Base-by-base conservation (phyloP, 1,284 basidiomycete genomes). In the Fomitopsis betulina region DNA sequence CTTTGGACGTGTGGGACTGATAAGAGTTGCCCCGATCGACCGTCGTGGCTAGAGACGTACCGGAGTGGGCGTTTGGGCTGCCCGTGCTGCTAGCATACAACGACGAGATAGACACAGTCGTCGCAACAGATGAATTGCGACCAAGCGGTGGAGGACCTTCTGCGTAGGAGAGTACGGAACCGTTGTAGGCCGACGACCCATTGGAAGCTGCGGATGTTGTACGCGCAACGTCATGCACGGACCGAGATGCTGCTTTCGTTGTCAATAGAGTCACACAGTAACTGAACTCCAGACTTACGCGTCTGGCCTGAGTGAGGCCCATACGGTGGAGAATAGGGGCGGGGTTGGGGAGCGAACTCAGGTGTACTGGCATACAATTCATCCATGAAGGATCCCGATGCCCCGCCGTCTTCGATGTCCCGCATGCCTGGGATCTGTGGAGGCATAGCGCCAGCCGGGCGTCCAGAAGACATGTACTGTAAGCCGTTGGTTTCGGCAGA, bases 21-120 rank as follows among this genome's bases (percentile, higher is more conserved):
- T 58, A 53, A 17, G 72, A 73, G 50, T 68, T 68, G 4, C 68
- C 68, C 13, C 72, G 68, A 40, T 70, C 67, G 9, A 72, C 60
- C 3, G 64, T 58, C 2, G 70, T 70, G 1, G 68, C 63, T 8
- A 62, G 32, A 3, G 69, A 66, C 37, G 67, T 67, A 27, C 60
- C 53, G 1, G 67, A 54, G 12, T 61, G 56, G 13, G 58, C 57
- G 27, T 56, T 62, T 2, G 52, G 40, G 7, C 58, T 63, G 50
- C 69, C 65, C 17, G 49, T 21, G 33, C 61, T 64, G 17, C 68
- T 64, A 15, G 60, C 56, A 54, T 64, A 65, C n/a, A 55, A 50
- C 2, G 68, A 65, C 2, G 67, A 68, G 10, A 59, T 57, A 0
- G 65, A 63, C 1, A 62, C 64, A 3, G 62, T 59, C 12, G 62